phyloP scores from a whole-genome alignment of 805 yeast species.

The Ogataea wickerhamii region DNA sequence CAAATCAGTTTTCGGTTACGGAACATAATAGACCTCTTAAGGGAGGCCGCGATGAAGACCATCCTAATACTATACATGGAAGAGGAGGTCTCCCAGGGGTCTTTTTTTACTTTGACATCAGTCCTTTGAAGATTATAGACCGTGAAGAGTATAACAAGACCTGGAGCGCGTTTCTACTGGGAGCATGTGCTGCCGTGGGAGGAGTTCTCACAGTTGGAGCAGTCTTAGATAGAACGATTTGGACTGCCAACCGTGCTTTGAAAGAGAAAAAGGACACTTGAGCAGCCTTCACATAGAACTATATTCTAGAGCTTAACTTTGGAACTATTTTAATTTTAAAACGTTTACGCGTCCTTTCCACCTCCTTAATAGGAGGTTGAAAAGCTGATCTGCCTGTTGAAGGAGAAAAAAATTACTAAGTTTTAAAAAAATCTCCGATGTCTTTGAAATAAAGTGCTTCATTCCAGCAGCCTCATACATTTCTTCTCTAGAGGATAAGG shows the following conservation, averaged over 20 bases:
- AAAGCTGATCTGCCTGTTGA: no score
- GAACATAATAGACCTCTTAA: conserved; percentile 77
- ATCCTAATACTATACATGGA: conserved; percentile 77
- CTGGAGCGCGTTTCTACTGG: conserved; percentile 78
- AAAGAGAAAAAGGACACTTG: conserved; percentile 57
- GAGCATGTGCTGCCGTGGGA: conserved; percentile 85
- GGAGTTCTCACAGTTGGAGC: conserved; percentile 94
- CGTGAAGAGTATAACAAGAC: conserved; percentile 69
- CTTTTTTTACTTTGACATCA: conserved; percentile 83
- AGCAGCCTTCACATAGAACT: no score
- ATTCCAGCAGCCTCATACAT: no score
- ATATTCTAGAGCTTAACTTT: no score
- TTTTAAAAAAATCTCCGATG: no score
- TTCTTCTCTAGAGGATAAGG: no score
- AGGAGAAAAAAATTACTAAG: no score
- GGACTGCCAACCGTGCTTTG: conserved; percentile 81
- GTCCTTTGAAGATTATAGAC: conserved; percentile 89
- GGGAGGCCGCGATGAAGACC: conserved; percentile 91
- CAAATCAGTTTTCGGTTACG: conserved; percentile 89
- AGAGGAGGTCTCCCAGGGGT: conserved; percentile 91
- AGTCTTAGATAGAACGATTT: conserved; percentile 78
- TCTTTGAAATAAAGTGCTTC: no score
- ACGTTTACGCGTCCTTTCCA: no score
- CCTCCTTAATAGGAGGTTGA: no score
- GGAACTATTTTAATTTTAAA: no score